Evolutionary conservation across 192 early-diverging fungal genomes (phyloP).

Genomic region (Lunasporangiospora selenospora): DNA sequence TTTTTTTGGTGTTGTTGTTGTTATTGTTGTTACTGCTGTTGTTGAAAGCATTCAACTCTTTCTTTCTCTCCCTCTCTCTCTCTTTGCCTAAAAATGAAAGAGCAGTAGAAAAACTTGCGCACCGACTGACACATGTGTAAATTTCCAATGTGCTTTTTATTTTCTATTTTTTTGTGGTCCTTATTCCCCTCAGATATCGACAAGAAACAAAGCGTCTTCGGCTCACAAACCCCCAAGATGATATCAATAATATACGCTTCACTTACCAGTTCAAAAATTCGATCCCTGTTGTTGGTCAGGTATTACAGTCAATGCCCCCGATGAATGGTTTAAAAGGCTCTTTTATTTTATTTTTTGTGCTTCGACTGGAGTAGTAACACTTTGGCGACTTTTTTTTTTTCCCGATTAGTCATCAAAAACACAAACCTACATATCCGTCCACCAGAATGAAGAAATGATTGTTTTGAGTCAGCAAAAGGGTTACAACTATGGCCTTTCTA

Average conservation of each 20-base stretch:
- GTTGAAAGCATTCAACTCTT: no score
- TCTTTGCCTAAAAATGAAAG: no score
- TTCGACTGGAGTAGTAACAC: neutral
- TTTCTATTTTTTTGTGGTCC: neutral
- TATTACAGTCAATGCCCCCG: no score
- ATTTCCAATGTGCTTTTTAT: no score
- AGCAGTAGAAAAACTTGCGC: no score
- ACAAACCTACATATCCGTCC: constrained; percentile 24
- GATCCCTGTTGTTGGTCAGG: no score
- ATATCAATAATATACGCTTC: constrained; percentile 1
- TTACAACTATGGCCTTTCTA: constrained; percentile 16
- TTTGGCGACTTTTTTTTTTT: neutral
- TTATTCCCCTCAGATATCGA: neutral
- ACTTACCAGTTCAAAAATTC: no score
- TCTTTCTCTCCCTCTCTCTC: no score
- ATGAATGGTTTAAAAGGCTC: no score
- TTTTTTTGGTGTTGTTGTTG: no score
- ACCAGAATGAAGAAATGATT: constrained; percentile 33
- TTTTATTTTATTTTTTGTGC: neutral
- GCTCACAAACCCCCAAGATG: neutral
- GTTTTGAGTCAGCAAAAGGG: constrained; percentile 16
- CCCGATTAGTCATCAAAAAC: neutral
- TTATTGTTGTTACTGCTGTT: no score
- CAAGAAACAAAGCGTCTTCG: neutral
- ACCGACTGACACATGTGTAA: no score